Percentiles rank a stretch among this genome's conserved stretches.
Evolutionary conservation across 169 alveolate species (phyloP).

Genomic region (Plasmodium cynomolgi): DNA sequence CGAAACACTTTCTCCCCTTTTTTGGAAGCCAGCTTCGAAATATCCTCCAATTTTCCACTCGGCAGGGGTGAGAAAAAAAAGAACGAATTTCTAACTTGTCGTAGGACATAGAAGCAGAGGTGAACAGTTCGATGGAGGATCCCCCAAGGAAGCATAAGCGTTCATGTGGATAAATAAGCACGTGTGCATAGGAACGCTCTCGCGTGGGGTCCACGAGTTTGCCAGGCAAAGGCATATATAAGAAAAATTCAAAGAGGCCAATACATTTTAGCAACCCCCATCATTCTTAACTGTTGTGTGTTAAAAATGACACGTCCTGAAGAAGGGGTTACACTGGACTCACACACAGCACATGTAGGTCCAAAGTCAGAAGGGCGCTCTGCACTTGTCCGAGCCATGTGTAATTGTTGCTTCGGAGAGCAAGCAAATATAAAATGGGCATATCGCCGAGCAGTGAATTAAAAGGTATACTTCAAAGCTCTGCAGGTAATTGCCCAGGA

Average conservation of each 20-base stretch:
- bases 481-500: neutral
- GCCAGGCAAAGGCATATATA: neutral
- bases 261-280: neutral
- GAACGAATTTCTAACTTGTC: neutral
- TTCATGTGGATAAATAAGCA: slow-evolving; percentile 1
- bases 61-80: neutral
- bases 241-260: neutral
- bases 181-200: neutral
- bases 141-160: neutral
- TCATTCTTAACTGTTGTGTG: neutral
- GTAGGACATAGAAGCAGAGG: neutral
- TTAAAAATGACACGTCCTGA: neutral
- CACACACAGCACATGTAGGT: neutral
- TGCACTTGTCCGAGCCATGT: neutral
- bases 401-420: neutral
- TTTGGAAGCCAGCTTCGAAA: neutral
- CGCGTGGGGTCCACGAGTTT: neutral
- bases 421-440: neutral
- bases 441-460: neutral
- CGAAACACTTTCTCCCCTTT: neutral
- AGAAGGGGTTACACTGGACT: neutral
- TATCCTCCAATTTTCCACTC: neutral
- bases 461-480: neutral
- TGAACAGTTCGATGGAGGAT: neutral
- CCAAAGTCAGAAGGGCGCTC: neutral